These are phyloP conservation scores for Lepiota subincarnata DNA, from an alignment of 768 basidiomycete genomes.

Conservation along the genomic window DNA sequence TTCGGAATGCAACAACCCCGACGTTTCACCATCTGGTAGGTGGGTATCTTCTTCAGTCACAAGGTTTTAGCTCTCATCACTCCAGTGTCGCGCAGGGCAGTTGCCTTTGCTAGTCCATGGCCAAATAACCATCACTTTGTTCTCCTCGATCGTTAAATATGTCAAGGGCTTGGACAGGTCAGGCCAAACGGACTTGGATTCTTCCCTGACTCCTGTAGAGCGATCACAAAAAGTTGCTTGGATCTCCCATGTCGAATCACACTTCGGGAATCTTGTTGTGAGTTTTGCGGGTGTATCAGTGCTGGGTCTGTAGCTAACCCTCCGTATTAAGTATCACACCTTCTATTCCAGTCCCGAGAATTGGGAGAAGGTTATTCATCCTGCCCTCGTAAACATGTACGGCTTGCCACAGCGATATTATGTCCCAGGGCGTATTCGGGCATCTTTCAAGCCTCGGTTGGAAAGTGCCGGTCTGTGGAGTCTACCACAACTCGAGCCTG, in stretches of 20 bases:
- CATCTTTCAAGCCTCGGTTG: conserved; percentile 51
- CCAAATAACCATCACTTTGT: conserved; percentile 42
- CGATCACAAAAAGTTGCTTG: conserved; percentile 57
- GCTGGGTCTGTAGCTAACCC: conserved; percentile 2
- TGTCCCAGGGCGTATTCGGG: conserved; percentile 59
- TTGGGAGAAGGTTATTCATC: conserved; percentile 54
- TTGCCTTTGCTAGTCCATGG: conserved; percentile 69
- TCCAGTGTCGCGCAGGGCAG: conserved; percentile 44
- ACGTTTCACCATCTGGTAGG: conserved; percentile 70
- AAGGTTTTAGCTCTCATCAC: not conserved
- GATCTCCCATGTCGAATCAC: conserved; percentile 59
- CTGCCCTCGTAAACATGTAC: conserved; percentile 51
- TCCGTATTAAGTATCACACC: conserved; percentile 48
- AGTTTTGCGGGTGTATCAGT: conserved; percentile 21
- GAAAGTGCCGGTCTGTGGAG: conserved; percentile 65
- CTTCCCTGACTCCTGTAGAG: conserved; percentile 38
- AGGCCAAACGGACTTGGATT: conserved; percentile 43
- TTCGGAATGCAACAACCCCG: conserved; percentile 60
- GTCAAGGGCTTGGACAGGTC: conserved; percentile 45
- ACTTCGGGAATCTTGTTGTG: conserved; percentile 70
- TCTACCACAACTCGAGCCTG: conserved; percentile 27
- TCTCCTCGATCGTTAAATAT: conserved; percentile 64
- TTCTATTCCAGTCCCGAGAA: conserved; percentile 62
- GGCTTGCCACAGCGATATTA: conserved; percentile 72
- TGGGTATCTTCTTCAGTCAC: conserved; percentile 17